Conservation (phyloP, 116 monocot species). For the Thalassia testudinum region DNA sequence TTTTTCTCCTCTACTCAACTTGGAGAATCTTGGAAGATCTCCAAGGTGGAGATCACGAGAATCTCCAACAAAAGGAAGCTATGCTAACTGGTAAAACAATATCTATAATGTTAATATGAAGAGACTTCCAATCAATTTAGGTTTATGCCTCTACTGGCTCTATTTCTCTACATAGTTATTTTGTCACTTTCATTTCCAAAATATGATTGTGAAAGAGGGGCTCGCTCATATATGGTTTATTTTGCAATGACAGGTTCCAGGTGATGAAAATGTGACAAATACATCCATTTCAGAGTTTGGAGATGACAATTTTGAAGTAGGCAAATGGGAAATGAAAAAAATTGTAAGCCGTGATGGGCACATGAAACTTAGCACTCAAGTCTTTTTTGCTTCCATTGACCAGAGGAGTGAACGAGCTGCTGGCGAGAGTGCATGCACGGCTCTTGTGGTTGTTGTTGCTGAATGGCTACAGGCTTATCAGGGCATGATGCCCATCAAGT, state of each 20-base stretch:
- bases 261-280: constrained; percentile 18
- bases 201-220: too few relatives aligned
- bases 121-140: too few relatives aligned
- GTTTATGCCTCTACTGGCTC: too few relatives aligned
- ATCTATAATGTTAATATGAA: too few relatives aligned
- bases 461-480: constrained; percentile 66
- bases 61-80: too few relatives aligned
- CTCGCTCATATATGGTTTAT: not conserved
- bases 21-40: too few relatives aligned
- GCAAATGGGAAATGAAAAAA: constrained; percentile 48
- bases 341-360: constrained; percentile 58
- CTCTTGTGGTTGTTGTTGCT: constrained; percentile 77
- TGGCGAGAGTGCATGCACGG: constrained; percentile 87
- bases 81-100: too few relatives aligned
- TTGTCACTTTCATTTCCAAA: too few relatives aligned
- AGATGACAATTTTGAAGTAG: constrained; percentile 51
- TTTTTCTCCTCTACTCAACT: too few relatives aligned
- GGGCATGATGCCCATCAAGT: constrained; percentile 50
- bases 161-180: too few relatives aligned
- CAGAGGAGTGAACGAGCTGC: constrained; percentile 82
- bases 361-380: constrained; percentile 51
- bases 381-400: constrained; percentile 93
- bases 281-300: constrained; percentile 47
- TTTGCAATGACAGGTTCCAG: constrained; percentile 26
- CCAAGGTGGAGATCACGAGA: too few relatives aligned